Conservation (phyloP, 1,139 yeast species). For the Spathaspora sp. region DNA sequence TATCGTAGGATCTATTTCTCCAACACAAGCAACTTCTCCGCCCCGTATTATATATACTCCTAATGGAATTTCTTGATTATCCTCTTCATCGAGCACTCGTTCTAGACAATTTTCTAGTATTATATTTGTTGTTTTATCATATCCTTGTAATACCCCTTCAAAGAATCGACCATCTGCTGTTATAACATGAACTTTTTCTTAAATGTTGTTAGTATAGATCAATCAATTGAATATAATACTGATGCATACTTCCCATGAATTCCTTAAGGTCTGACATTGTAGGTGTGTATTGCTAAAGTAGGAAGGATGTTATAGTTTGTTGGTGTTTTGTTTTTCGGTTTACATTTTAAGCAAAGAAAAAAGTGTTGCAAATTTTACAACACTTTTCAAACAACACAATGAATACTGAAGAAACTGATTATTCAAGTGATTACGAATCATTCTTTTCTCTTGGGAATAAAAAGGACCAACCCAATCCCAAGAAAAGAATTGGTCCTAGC, state of each 20-base stretch:
- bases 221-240: not conserved
- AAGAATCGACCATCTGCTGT: conserved; percentile 82
- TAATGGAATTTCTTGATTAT: conserved; percentile 47
- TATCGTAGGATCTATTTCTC: conserved; percentile 58
- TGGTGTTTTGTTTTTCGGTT: conserved; percentile 2
- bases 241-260: conserved; percentile 40
- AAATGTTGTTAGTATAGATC: conserved; percentile 9
- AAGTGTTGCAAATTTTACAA: conserved; percentile 4
- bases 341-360: not conserved
- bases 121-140: conserved; percentile 77
- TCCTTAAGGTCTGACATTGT: conserved; percentile 38
- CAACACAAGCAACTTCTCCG: conserved; percentile 76
- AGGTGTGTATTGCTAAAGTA: not conserved
- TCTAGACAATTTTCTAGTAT: conserved; percentile 64
- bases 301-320: not conserved
- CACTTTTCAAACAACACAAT: conserved; percentile 3
- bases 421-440: conserved; percentile 20
- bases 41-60: conserved; percentile 79
- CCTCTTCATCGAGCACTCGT: conserved; percentile 49
- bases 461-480: not conserved
- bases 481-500: not conserved
- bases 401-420: conserved; percentile 20
- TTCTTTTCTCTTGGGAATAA: conserved; percentile 6
- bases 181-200: conserved; percentile 64
- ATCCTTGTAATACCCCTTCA: conserved; percentile 75